These are phyloP conservation scores for Beauveria asiatica DNA, from an alignment of 2,329 filamentous ascomycete species.

Conservation along the genomic window DNA sequence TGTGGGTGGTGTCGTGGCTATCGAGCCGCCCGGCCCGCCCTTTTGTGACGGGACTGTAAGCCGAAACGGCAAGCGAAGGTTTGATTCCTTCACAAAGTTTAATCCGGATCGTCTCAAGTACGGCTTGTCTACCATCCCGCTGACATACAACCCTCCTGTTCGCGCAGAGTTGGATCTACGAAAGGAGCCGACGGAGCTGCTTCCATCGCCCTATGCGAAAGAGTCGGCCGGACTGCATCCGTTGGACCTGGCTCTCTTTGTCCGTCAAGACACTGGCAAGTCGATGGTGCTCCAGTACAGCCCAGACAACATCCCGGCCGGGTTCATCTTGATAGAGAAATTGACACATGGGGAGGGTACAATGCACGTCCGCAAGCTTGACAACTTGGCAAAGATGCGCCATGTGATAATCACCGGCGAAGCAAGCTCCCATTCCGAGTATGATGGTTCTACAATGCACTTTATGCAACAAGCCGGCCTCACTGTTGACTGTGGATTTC, in stretches of 20 bases:
- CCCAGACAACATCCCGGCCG: neutral
- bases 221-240: neutral
- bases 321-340: neutral
- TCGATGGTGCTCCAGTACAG: neutral
- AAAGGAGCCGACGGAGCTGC: neutral
- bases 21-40: slow-evolving; percentile 47
- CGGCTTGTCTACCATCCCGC: slow-evolving; percentile 32
- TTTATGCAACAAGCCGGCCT: slow-evolving; percentile 46
- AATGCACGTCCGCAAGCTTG: slow-evolving; percentile 28
- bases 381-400: slow-evolving; percentile 38
- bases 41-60: slow-evolving; percentile 24
- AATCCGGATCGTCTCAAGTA: slow-evolving; percentile 26
- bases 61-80: slow-evolving; percentile 9
- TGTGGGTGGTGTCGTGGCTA: slow-evolving; percentile 38
- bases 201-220: neutral
- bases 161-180: neutral
- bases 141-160: slow-evolving; percentile 32
- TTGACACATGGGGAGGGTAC: neutral
- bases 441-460: slow-evolving; percentile 44
- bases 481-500: slow-evolving; percentile 31
- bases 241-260: slow-evolving; percentile 3
- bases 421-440: slow-evolving; percentile 44
- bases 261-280: neutral
- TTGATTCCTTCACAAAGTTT: slow-evolving; percentile 16
- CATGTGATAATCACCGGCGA: slow-evolving; percentile 43